Base-by-base conservation (phyloP, 2,329 filamentous ascomycete species). In the Boeremia lycopersici region DNA sequence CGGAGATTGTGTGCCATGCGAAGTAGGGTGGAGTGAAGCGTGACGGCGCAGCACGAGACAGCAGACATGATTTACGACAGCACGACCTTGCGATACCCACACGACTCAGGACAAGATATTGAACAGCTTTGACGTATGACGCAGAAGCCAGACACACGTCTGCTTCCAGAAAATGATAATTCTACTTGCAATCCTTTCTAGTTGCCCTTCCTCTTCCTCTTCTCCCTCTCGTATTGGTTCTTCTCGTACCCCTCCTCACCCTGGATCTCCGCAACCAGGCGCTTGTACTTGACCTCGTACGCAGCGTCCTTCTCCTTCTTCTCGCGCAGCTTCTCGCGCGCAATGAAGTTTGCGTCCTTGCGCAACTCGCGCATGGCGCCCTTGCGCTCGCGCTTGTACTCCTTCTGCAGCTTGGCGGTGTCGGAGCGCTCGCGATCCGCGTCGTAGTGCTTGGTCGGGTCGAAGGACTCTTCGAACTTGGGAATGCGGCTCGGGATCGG, bases 371-470 rank as follows among this genome's bases (percentile, higher is more conserved):
- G 86, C 81, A 99, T 84, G 6, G 93, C 93, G 1, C 93, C 93
- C 85, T 99, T 99, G 76, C 86, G 85, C 83, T 99, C 95, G 72
- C 89, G 86, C 86, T 96, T 96, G 84, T 93, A 90, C 80, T 98
- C 93, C 59, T 88, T 88, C 78, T 87, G 88, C 70, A 99, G 84
- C 76, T 93, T 95, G 71, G 87, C 87, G 58, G 89, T 78, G 71
- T 97, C 92, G 19, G 90, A 88, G 30, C 95, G 90, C 76, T 96
- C 92, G 64, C 88, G 88, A 77, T 99, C 90, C 0, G 92, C 92
- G 72, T 99, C 96, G 84, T 99, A 98, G 83, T 98, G 95, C 79
- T 92, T 93, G 79, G 90, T 86, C 3, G 95, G 95, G 75, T 96
- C 95, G 84, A 92, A 99, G 53, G 85, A 84, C 73, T 97, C 93